phyloP scores from a whole-genome alignment of 2,329 filamentous ascomycete species.

The Neonectria neomacrospora region DNA sequence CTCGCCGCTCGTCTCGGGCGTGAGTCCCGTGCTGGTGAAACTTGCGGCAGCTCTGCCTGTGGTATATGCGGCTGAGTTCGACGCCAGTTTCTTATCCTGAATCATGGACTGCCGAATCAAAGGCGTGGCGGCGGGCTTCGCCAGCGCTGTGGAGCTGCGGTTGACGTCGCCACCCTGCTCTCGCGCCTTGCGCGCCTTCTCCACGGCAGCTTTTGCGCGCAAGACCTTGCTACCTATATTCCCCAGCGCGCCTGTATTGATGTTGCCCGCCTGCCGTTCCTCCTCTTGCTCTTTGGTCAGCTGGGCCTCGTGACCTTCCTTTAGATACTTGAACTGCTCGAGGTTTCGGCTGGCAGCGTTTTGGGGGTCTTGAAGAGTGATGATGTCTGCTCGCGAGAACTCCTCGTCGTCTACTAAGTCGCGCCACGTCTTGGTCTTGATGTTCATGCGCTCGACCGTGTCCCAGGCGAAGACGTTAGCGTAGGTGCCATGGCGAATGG shows the following conservation, averaged over 20 bases:
- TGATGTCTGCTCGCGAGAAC: constrained; percentile 91
- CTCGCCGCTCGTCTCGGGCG: constrained; percentile 89
- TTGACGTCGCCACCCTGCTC: constrained; percentile 69
- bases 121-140: constrained; percentile 47
- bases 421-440: constrained; percentile 96
- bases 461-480: constrained; percentile 98
- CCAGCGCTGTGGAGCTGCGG: constrained; percentile 57
- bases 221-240: constrained; percentile 84
- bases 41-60: constrained; percentile 92
- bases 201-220: constrained; percentile 92
- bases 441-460: constrained; percentile 92
- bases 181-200: constrained; percentile 83
- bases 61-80: constrained; percentile 91
- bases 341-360: constrained; percentile 86
- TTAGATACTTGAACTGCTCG: constrained; percentile 87
- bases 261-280: constrained; percentile 71
- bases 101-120: constrained; percentile 52
- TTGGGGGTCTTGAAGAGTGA: constrained; percentile 95
- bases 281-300: constrained; percentile 76
- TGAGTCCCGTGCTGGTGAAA: constrained; percentile 94
- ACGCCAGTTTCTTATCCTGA: constrained; percentile 70
- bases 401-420: constrained; percentile 89
- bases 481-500: constrained; percentile 79
- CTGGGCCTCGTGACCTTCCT: constrained; percentile 79
- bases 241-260: constrained; percentile 85